Base-by-base conservation (phyloP, 108 stramenopile genomes). In the Parmales sp. region DNA sequence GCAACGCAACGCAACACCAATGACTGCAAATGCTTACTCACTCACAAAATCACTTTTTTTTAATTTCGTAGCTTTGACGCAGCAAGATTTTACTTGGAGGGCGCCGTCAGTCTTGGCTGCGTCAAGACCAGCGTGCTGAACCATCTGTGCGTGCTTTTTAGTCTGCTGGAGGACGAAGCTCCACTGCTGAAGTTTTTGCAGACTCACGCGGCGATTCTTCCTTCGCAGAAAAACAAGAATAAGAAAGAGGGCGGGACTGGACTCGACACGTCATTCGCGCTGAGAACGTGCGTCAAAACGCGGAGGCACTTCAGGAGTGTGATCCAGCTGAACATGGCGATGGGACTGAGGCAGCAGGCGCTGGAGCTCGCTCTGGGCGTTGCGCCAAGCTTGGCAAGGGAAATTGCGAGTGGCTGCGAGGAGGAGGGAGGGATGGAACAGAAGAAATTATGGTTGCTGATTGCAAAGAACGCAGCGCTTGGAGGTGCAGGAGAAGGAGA, bases 391-490 rank as follows among this genome's bases (percentile, higher is more conserved):
- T 70, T 92, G 63, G 88, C 91, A 19, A 76, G 88, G 54, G 87
- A 89, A 45, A 69, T 92, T n/a, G 87, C 91, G 0, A n/a, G n/a
- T n/a, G n/a, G n/a, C n/a, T 80, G 86, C 45, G 81, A 92, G 49
- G 83, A 86, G 39, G 77, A 78, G 7, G 87, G 86, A 65, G 66
- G 78, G 23, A 87, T 87, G 48, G 87, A 88, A 68, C 68, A 78
- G 68, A 92, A 88, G 69, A 75, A 88, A 20, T 69, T 92, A 22
- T 92, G 91, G 91, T 77, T 92, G n/a, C 88, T 92, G 88, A 92
- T 92, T 72, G 88, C 91, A 38, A 80, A 83, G 68, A 82, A 78
- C 74, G 88, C 91, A 13, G 91, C 88, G 7, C 77, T 51, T 23
- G 74, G 69, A 39, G 71, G 71, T 45, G 25, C 64, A 18, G 74